phyloP scores from a whole-genome alignment of 495 filamentous ascomycete genomes.

The Lasiosphaeria miniovina region DNA sequence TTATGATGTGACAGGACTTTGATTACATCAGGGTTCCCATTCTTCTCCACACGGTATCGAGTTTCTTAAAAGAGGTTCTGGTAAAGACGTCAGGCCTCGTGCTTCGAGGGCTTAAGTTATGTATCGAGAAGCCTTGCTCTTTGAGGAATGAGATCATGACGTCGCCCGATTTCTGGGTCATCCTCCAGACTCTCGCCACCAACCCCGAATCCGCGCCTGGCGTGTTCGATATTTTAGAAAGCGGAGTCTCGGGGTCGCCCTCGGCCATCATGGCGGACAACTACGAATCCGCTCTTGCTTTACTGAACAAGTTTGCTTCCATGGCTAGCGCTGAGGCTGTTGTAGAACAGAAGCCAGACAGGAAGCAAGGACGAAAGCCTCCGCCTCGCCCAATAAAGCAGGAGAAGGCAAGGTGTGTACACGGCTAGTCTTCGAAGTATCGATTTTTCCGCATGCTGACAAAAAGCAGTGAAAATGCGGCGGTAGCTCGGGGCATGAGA shows the following conservation, averaged over 20 bases:
- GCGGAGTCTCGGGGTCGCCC: conserved; percentile 60
- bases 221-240: conserved; percentile 81
- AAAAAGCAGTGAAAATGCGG: conserved; percentile 58
- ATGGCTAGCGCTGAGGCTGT: conserved; percentile 77
- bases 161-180: conserved; percentile 96
- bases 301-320: conserved; percentile 87
- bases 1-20: conserved; percentile 60
- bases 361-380: conserved; percentile 43
- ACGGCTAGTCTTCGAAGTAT: conserved; percentile 17
- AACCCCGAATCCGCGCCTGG: conserved; percentile 65
- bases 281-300: conserved; percentile 76
- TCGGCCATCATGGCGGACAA: conserved; percentile 90
- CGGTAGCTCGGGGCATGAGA: conserved; percentile 73
- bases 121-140: conserved; percentile 69
- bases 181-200: conserved; percentile 69
- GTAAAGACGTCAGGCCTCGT: conserved; percentile 71
- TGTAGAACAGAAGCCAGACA: conserved; percentile 78
- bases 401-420: conserved; percentile 55
- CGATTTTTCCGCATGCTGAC: conserved; percentile 16
- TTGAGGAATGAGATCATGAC: conserved; percentile 90
- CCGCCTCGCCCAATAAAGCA: conserved; percentile 48
- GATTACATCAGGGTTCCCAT: conserved; percentile 91
- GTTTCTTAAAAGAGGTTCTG: conserved; percentile 72
- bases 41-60: conserved; percentile 85
- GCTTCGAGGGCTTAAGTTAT: conserved; percentile 74